These are phyloP conservation scores for Niebla homalea DNA, from an alignment of 495 filamentous ascomycete genomes.

Conservation along the genomic window DNA sequence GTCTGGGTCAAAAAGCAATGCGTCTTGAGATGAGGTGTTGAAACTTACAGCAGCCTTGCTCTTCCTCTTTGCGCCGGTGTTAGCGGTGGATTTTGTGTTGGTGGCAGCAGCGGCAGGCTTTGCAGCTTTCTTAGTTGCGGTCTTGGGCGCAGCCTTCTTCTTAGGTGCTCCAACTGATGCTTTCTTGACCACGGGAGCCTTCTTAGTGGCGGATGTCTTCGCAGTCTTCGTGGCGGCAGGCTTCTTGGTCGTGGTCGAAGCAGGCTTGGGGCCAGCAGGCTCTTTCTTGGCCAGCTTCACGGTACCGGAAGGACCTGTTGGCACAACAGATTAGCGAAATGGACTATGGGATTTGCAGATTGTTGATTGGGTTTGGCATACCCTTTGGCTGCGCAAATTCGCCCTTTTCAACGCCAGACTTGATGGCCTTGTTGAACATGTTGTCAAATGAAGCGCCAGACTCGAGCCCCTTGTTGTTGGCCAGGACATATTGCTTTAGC, in stretches of 20 bases:
- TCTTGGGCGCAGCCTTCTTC: constrained; percentile 22
- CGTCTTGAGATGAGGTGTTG: neutral
- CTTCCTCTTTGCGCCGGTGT: constrained; percentile 20
- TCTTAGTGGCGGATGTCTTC: constrained; percentile 41
- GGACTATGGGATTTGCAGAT: neutral
- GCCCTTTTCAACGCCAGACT: constrained; percentile 76
- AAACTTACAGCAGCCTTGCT: constrained; percentile 30
- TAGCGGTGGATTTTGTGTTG: constrained; percentile 34
- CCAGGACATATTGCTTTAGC: constrained; percentile 94
- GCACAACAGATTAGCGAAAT: neutral
- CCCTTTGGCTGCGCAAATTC: constrained; percentile 92
- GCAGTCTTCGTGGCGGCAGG: constrained; percentile 29
- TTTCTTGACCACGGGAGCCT: constrained; percentile 32
- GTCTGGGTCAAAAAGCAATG: too few species aligned
- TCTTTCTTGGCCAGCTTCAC: constrained; percentile 96
- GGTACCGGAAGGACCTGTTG: constrained; percentile 70
- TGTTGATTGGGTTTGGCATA: constrained; percentile 32
- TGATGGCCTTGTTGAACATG: constrained; percentile 88
- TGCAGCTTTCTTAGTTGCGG: constrained; percentile 10
- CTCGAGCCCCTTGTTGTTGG: constrained; percentile 77
- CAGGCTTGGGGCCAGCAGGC: constrained; percentile 32
- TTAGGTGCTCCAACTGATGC: constrained; percentile 32
- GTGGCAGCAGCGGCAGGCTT: constrained; percentile 12
- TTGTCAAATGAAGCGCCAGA: constrained; percentile 65
- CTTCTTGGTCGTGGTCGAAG: constrained; percentile 26